Base-by-base conservation (phyloP, 495 filamentous ascomycete species). In the Penicillium verhagenii region DNA sequence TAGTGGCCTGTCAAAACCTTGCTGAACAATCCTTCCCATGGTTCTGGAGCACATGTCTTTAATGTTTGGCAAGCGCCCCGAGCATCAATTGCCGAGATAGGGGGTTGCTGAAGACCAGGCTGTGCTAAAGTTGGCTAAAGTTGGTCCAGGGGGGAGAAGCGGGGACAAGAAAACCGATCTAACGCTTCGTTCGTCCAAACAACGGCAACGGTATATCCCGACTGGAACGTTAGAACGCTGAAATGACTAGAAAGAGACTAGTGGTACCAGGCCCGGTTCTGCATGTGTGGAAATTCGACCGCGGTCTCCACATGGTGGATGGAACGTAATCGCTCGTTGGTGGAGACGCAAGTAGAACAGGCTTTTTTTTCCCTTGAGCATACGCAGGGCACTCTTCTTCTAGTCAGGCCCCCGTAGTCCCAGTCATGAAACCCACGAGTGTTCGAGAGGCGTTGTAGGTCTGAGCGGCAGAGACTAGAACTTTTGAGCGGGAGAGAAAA, bases 341-440 rank as follows among this genome's bases (percentile, higher is more conserved):
- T 29, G 19, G n/a, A 44, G 28, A 9, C n/a, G 14, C n/a, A n/a
- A n/a, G n/a, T 35, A 26, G 29, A 33, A 21, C 24, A 43, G 33
- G 23, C 13, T 40, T 57, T 47, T 37, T 37, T 33, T 26, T 11
- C 28, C n/a, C 18, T 49, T 50, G 38, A 37, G 37, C 38, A 50
- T 8, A 13, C 24, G 42, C 51, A 52, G n/a, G n/a, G n/a, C n/a
- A n/a, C n/a, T n/a, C n/a, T 39, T 47, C 33, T 54, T 59, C 50
- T 39, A 54, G 57, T 54, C 50, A 52, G 48, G 47, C 48, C 33
- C 33, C 52, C 57, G 51, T 21, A 39, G 6, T 19, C 19, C 16
- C 23, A 26, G 5, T 14, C 42, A 24, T 45, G 42, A 26, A 45
- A 45, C 42, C 38, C 38, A 18, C 10, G 23, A 42, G 16, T 8